Conservation (phyloP, 345 rosid genomes). For the Aquilaria malaccensis region DNA sequence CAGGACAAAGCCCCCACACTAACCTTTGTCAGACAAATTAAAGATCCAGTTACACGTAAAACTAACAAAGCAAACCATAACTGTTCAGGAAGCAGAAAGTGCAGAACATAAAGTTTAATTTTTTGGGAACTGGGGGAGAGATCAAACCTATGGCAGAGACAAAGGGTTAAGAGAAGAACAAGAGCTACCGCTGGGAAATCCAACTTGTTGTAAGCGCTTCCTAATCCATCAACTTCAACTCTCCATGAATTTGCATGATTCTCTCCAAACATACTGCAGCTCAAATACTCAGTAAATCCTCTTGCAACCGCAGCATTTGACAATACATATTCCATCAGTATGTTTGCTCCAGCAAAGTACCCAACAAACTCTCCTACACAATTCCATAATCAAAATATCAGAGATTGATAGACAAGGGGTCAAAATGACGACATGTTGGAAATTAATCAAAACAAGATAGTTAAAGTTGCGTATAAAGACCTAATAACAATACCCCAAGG, state of each 20-base stretch:
- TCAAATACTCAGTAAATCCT: slow-evolving; percentile 69
- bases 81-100: neutral
- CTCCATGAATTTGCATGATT: slow-evolving; percentile 58
- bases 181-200: slow-evolving; percentile 84
- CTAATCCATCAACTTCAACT: slow-evolving; percentile 50
- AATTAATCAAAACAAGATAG: neutral
- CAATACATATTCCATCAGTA: slow-evolving; percentile 85
- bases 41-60: too few relatives aligned
- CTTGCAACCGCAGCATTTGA: slow-evolving; percentile 95
- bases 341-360: slow-evolving; percentile 85
- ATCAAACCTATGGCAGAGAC: slow-evolving; percentile 72
- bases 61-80: neutral
- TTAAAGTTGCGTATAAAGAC: neutral
- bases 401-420: slow-evolving; percentile 12
- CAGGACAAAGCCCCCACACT: slow-evolving; percentile 6
- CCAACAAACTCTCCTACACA: slow-evolving; percentile 76
- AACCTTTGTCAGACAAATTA: neutral
- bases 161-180: slow-evolving; percentile 77
- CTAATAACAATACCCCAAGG: too few relatives aligned
- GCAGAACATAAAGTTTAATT: neutral
- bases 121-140: neutral
- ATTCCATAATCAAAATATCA: slow-evolving; percentile 1
- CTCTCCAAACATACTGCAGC: slow-evolving; percentile 55
- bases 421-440: neutral
- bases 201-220: slow-evolving; percentile 59